Conservation (phyloP, 257 asterid species). For the Gynochthodes officinalis region DNA sequence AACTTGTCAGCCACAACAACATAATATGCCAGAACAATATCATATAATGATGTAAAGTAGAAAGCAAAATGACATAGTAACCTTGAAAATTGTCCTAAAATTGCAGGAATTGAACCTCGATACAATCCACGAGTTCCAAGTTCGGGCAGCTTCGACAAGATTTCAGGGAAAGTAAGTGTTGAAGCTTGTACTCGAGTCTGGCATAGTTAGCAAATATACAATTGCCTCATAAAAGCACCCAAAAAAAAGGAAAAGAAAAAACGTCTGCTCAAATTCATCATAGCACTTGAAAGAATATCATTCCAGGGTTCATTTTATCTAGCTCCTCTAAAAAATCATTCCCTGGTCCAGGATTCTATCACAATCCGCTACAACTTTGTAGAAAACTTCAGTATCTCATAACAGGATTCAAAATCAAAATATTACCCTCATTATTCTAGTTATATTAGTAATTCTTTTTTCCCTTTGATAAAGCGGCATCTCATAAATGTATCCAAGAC, state of each 20-base stretch:
- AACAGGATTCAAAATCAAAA: not conserved
- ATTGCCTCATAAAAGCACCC: conserved; percentile 10
- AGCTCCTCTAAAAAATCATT: not conserved
- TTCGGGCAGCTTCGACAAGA: conserved; percentile 83
- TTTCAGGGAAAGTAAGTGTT: conserved; percentile 78
- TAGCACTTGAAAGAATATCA: not conserved
- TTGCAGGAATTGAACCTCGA: conserved; percentile 95
- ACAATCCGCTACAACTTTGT: no score
- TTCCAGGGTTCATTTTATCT: not conserved
- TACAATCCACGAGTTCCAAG: conserved; percentile 80
- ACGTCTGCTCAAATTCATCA: no score
- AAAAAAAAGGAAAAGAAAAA: not conserved
- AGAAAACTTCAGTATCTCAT: no score
- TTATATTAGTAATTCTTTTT: no score
- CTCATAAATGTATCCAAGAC: no score
- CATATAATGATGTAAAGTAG: conserved; percentile 3
- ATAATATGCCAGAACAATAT: not conserved
- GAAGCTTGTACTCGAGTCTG: conserved; percentile 99
- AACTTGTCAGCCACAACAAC: conserved; percentile 7
- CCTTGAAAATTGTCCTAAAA: conserved; percentile 97
- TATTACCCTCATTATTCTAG: no score
- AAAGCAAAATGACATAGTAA: conserved; percentile 19
- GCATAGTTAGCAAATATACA: conserved; percentile 35
- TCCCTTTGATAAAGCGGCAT: no score
- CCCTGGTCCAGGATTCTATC: no score